Conservation (phyloP, 2,329 filamentous ascomycete genomes). For the Aspergillus calidoustus region DNA sequence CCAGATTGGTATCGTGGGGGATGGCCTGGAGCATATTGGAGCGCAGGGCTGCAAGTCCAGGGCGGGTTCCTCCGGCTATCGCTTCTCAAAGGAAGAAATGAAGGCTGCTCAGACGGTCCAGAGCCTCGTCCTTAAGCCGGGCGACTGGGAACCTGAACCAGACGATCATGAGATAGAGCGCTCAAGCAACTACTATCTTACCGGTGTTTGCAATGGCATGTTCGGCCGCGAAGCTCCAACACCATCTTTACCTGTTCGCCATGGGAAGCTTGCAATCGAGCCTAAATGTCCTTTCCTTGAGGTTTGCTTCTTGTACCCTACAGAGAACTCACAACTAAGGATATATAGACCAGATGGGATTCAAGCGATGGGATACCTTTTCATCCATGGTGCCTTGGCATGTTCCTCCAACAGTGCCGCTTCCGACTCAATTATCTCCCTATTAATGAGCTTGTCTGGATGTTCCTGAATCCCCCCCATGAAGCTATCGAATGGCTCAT, state of each 20-base stretch:
- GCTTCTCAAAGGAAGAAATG: neutral
- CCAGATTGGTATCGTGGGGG: neutral
- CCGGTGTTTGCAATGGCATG: neutral
- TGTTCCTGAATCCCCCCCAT: too few species aligned
- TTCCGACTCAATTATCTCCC: too few species aligned
- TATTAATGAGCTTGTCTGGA: too few species aligned
- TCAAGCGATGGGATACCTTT: too few species aligned
- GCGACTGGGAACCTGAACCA: neutral
- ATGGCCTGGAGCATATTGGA: neutral
- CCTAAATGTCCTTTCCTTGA: neutral
- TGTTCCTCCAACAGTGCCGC: too few species aligned
- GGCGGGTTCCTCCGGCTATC: neutral
- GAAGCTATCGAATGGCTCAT: too few species aligned
- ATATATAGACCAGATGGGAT: too few species aligned
- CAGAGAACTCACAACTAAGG: too few species aligned
- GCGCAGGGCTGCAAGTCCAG: neutral
- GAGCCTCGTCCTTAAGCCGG: neutral
- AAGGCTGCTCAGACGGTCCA: neutral
- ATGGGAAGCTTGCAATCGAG: neutral
- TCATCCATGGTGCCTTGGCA: too few species aligned
- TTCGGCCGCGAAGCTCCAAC: neutral
- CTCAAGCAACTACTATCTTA: neutral
- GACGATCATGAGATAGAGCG: neutral
- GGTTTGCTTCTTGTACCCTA: neutral
- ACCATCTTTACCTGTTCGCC: neutral